Conservation (phyloP, 2,329 filamentous ascomycete species). For the Diplodia intermedia region DNA sequence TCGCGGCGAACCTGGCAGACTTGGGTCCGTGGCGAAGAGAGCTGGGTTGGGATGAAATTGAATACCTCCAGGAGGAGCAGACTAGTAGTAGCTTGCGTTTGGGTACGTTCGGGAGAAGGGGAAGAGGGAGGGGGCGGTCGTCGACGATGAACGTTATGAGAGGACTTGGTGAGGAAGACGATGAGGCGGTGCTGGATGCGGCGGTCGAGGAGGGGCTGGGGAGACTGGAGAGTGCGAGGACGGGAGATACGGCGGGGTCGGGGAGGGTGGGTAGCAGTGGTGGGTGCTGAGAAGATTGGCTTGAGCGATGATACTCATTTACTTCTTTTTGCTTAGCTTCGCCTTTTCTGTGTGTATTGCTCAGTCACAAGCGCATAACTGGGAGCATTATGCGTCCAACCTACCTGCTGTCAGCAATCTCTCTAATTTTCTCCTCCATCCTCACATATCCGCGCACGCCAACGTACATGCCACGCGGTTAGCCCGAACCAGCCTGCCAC, state of each 20-base stretch:
- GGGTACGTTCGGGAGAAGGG: background rate
- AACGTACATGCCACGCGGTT: too few relatives aligned
- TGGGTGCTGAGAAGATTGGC: too few relatives aligned
- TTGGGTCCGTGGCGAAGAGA: constrained; percentile 24
- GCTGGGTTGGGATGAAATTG: background rate
- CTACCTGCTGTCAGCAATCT: too few relatives aligned
- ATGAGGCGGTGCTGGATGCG: constrained; percentile 5
- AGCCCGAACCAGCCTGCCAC: too few relatives aligned
- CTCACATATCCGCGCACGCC: too few relatives aligned
- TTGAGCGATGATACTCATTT: too few relatives aligned
- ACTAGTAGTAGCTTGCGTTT: background rate
- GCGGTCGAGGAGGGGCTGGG: constrained; percentile 2
- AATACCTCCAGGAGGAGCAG: background rate
- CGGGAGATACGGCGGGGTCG: background rate
- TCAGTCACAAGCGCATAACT: too few relatives aligned
- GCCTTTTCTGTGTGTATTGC: too few relatives aligned
- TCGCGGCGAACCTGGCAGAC: constrained; percentile 11
- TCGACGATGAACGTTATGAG: constrained; percentile 6
- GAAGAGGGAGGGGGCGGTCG: background rate
- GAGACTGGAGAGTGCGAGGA: background rate
- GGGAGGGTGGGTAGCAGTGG: background rate
- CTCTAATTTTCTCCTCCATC: too few relatives aligned
- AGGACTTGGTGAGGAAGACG: background rate
- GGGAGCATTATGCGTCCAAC: too few relatives aligned
- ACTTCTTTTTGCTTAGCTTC: too few relatives aligned